Conservation (phyloP, 176 grass and related monocot species). For the Phoenix dactylifera region DNA sequence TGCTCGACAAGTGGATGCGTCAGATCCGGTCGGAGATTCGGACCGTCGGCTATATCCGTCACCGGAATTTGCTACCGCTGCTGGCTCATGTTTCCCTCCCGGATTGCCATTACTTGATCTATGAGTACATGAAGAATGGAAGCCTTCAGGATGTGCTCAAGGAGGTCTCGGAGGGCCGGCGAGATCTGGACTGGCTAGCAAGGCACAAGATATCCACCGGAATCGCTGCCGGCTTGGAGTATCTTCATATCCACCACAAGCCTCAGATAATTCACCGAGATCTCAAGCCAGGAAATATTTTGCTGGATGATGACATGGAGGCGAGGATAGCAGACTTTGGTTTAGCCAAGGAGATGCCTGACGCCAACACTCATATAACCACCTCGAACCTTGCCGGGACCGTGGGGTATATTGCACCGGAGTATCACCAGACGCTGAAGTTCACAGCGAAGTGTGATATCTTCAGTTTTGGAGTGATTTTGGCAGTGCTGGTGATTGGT, state of each 20-base stretch:
- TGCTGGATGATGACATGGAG: slow-evolving; percentile 13
- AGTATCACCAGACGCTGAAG: slow-evolving; percentile 4
- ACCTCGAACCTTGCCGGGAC: slow-evolving; percentile 11
- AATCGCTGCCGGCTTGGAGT: slow-evolving; percentile 5
- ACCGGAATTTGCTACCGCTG: slow-evolving; percentile 16
- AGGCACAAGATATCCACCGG: not conserved
- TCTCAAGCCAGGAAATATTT: slow-evolving; percentile 11
- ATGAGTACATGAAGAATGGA: slow-evolving; percentile 22
- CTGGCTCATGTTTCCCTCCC: slow-evolving; percentile 3
- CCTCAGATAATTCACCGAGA: slow-evolving; percentile 12
- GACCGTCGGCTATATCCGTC: slow-evolving; percentile 8
- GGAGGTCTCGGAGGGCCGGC: not conserved
- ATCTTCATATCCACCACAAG: slow-evolving; percentile 13
- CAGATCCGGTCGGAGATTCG: slow-evolving; percentile 9
- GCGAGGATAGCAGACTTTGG: slow-evolving; percentile 19
- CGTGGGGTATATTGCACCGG: slow-evolving; percentile 13
- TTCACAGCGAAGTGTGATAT: slow-evolving; percentile 13
- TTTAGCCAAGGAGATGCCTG: slow-evolving; percentile 17
- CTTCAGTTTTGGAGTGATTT: slow-evolving; percentile 20
- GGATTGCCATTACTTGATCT: slow-evolving; percentile 12
- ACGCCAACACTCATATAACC: not conserved
- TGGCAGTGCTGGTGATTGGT: slow-evolving; percentile 9
- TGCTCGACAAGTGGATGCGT: slow-evolving; percentile 19
- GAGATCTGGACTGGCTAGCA: slow-evolving; percentile 1
- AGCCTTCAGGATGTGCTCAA: slow-evolving; percentile 3